These are phyloP conservation scores for Cetraspora pellucida DNA, from an alignment of 192 early-diverging fungal genomes.

Conservation along the genomic window DNA sequence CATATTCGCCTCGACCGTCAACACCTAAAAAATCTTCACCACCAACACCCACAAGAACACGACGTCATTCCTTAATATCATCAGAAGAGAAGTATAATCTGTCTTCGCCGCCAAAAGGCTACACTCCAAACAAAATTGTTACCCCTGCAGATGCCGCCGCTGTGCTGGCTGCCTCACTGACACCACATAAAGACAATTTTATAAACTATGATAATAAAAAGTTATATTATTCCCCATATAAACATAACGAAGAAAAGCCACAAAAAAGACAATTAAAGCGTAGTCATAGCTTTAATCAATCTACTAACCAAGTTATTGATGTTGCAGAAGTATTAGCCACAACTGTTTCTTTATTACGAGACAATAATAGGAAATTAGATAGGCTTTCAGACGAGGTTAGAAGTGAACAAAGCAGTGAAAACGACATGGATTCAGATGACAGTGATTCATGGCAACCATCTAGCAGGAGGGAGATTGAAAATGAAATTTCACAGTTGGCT, in stretches of 20 bases:
- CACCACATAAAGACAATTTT: neutral
- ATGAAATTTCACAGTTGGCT: neutral
- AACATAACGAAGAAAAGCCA: slow-evolving; percentile 20
- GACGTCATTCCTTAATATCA: slow-evolving; percentile 26
- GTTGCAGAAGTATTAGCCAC: slow-evolving; percentile 34
- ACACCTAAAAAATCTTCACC: slow-evolving; percentile 29
- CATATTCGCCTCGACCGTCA: slow-evolving; percentile 14
- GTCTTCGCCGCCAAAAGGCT: neutral
- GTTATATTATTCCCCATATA: neutral
- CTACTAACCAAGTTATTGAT: slow-evolving; percentile 21
- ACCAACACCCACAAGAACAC: slow-evolving; percentile 5
- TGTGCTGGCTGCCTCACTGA: slow-evolving; percentile 32
- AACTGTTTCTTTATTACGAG: slow-evolving; percentile 18
- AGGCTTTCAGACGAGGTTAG: slow-evolving; percentile 18
- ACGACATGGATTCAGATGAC: slow-evolving; percentile 6
- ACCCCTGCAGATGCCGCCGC: slow-evolving; percentile 30
- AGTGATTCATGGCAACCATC: slow-evolving; percentile 6
- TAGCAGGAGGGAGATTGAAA: slow-evolving; percentile 6
- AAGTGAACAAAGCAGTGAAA: slow-evolving; percentile 15
- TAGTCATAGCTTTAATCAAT: slow-evolving; percentile 30
- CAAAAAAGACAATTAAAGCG: slow-evolving; percentile 32
- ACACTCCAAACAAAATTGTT: neutral
- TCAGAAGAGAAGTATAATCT: slow-evolving; percentile 3
- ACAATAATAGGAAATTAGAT: slow-evolving; percentile 32
- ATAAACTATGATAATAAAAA: neutral